Percentiles rank a stretch among this genome's conserved stretches.
These are phyloP conservation scores for Teratosphaeria gauchensis DNA, from an alignment of 2,329 filamentous ascomycete genomes.

Conservation along the genomic window DNA sequence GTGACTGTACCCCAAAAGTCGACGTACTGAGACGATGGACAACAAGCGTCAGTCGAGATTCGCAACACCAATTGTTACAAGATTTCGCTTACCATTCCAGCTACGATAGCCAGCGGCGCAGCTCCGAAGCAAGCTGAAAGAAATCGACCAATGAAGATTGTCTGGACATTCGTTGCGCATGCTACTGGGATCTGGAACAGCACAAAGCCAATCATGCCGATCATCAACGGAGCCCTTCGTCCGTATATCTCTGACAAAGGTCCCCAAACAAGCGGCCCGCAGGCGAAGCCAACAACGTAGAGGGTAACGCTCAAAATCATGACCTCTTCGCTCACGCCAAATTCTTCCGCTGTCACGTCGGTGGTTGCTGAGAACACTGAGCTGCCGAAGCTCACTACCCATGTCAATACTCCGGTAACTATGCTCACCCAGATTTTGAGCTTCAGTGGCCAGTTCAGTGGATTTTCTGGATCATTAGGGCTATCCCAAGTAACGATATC, in stretches of 20 bases:
- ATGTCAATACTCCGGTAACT: constrained; percentile 33
- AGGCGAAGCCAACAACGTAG: constrained; percentile 30
- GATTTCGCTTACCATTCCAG: constrained; percentile 27
- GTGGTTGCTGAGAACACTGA: constrained; percentile 39
- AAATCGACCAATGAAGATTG: constrained; percentile 47
- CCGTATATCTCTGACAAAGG: constrained; percentile 51
- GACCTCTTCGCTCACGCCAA: constrained; percentile 38
- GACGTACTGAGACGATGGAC: constrained; percentile 22
- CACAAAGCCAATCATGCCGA: constrained; percentile 34
- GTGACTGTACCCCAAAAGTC: constrained; percentile 42
- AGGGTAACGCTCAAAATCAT: constrained; percentile 42
- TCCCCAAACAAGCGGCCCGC: constrained; percentile 25
- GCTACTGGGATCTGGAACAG: constrained; percentile 49
- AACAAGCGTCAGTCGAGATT: background rate
- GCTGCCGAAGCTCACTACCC: constrained; percentile 41
- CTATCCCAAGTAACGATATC: constrained; percentile 10
- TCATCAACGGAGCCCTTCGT: constrained; percentile 39
- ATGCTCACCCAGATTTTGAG: constrained; percentile 36
- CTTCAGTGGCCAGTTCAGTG: constrained; percentile 34
- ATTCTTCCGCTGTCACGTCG: constrained; percentile 31
- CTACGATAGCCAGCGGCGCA: constrained; percentile 42
- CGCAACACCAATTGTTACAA: background rate
- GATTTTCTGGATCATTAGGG: constrained; percentile 32
- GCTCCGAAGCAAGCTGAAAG: constrained; percentile 44
- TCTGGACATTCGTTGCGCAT: constrained; percentile 44